Base-by-base conservation (phyloP, 306 rosid species). In the Medicago truncatula region DNA sequence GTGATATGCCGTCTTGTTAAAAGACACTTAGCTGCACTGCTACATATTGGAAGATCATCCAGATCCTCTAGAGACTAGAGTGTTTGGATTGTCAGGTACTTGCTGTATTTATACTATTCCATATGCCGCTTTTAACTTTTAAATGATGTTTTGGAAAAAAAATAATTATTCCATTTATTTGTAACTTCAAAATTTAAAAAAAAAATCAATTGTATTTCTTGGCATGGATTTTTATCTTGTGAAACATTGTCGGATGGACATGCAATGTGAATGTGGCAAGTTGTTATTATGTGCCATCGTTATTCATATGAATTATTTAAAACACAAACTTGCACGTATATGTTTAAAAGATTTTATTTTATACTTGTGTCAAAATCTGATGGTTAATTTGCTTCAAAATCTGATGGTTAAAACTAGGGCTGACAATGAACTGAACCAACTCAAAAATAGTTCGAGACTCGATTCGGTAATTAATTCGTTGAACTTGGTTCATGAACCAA, bases 371-470 rank as follows among this genome's bases (percentile, higher is more conserved):
- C 41, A 38, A 67, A 52, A 70, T 67, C 56, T 76, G 81, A 73
- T 82, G 80, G 70, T 73, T 58, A 57, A 7, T 73, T 69, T 72
- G 67, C 47, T 54, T 81, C 90, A n/a, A n/a, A n/a, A n/a, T n/a
- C n/a, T n/a, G n/a, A n/a, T n/a, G n/a, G n/a, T n/a, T n/a, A n/a
- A n/a, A n/a, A n/a, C n/a, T n/a, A n/a, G n/a, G n/a, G n/a, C n/a
- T n/a, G n/a, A n/a, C n/a, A n/a, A n/a, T n/a, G n/a, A n/a, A n/a
- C n/a, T n/a, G n/a, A n/a, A n/a, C n/a, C n/a, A n/a, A n/a, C n/a
- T n/a, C n/a, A n/a, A n/a, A n/a, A n/a, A n/a, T n/a, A n/a, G n/a
- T n/a, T n/a, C n/a, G n/a, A n/a, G n/a, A n/a, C n/a, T n/a, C n/a
- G n/a, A n/a, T n/a, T n/a, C n/a, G n/a, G n/a, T n/a, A n/a, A n/a